Evolutionary conservation across 768 basidiomycete species (phyloP).

Genomic region (Leucocoprinus leucothites): DNA sequence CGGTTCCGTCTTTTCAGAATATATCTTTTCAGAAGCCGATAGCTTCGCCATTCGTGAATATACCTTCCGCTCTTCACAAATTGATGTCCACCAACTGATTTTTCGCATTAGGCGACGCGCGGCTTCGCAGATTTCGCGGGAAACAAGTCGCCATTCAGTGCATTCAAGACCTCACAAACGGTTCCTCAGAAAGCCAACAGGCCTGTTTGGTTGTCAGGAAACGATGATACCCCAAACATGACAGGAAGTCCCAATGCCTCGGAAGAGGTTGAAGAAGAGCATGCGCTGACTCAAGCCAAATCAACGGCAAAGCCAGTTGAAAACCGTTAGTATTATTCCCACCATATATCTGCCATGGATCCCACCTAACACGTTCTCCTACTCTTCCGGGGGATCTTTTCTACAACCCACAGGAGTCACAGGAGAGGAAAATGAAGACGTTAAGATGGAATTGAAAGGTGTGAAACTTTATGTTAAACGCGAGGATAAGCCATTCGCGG

Average conservation of each 20-base stretch:
- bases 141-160: constrained; percentile 1
- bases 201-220: neutral
- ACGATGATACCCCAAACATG: neutral
- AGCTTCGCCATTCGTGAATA: constrained; percentile 6
- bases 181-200: neutral
- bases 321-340: constrained; percentile 27
- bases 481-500: constrained; percentile 52
- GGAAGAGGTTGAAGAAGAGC: constrained; percentile 13
- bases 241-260: neutral
- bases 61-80: too few relatives aligned
- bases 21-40: constrained; percentile 6
- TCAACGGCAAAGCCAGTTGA: constrained; percentile 16
- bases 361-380: neutral
- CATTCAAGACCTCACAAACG: neutral
- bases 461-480: constrained; percentile 59
- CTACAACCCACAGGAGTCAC: constrained; percentile 36
- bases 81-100: too few relatives aligned
- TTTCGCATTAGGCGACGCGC: neutral
- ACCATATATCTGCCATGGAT: neutral
- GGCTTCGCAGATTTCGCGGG: constrained; percentile 12
- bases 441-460: constrained; percentile 54
- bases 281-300: constrained; percentile 24
- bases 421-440: constrained; percentile 64
- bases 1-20: neutral
- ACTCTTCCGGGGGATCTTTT: neutral